Evolutionary conservation across 768 basidiomycete genomes (phyloP).

Genomic region (Naganishia kalamii): DNA sequence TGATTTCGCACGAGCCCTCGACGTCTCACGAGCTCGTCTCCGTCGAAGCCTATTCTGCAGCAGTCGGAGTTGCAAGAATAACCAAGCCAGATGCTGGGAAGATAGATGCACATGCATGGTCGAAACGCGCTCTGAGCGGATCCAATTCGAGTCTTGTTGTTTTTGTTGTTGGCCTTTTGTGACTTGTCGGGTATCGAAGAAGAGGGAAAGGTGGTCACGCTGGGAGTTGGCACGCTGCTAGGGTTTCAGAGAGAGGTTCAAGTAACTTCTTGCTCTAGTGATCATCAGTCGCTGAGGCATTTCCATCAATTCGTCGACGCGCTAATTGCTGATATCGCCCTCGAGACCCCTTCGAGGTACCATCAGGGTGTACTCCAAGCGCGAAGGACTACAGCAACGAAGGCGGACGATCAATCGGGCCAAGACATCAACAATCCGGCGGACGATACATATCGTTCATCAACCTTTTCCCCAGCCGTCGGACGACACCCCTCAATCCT

Average conservation of each 20-base stretch:
- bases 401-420: not conserved
- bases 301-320: not conserved
- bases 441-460: not conserved
- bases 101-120: too few species aligned
- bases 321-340: not conserved
- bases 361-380: too few species aligned
- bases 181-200: conserved; percentile 8
- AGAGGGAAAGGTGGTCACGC: not conserved
- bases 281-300: too few species aligned
- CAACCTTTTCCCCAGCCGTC: not conserved
- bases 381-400: not conserved
- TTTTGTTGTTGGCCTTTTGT: conserved; percentile 12
- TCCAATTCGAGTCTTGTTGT: not conserved
- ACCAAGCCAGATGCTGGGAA: too few species aligned
- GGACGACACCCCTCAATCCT: not conserved
- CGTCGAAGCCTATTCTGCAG: too few species aligned
- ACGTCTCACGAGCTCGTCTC: too few species aligned
- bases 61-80: too few species aligned
- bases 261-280: not conserved
- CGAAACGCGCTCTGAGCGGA: not conserved
- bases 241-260: not conserved
- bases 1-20: too few species aligned
- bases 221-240: not conserved
- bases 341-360: not conserved
- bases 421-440: too few species aligned